A percentile compares a stretch with the other conserved stretches of the same genome.
Conservation (phyloP, 2,329 filamentous ascomycete genomes). For the Teratosphaeria destructans region DNA sequence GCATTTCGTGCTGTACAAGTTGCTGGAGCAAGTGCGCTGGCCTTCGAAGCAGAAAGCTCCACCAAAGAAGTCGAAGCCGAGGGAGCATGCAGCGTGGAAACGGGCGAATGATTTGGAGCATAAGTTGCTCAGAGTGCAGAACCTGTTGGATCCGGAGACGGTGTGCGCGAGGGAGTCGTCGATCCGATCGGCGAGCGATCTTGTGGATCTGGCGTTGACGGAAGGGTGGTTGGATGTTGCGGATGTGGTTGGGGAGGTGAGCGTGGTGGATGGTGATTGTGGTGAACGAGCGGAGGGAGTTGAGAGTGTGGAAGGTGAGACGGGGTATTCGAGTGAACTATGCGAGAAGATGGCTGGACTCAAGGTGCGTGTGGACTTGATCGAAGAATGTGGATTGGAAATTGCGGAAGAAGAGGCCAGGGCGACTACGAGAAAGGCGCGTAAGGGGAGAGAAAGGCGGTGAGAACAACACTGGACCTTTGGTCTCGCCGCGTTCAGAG, state of each 20-base stretch:
- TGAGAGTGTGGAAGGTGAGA: not conserved
- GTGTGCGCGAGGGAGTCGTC: conserved; percentile 9
- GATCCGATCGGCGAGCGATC: conserved; percentile 14
- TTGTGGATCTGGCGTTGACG: conserved; percentile 23
- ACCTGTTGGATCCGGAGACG: conserved; percentile 28
- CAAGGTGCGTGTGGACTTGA: conserved; percentile 3
- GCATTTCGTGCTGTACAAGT: conserved; percentile 48
- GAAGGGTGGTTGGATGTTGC: conserved; percentile 26
- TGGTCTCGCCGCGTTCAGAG: not conserved
- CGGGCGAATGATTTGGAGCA: conserved; percentile 29
- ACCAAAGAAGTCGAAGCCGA: conserved; percentile 7
- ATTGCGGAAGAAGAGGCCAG: conserved; percentile 2
- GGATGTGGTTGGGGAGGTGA: conserved; percentile 23
- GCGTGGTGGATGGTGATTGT: conserved; percentile 1
- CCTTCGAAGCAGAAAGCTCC: conserved; percentile 7
- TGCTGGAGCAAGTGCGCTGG: conserved; percentile 36
- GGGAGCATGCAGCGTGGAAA: conserved; percentile 17
- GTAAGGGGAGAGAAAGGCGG: not conserved
- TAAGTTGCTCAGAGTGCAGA: conserved; percentile 27
- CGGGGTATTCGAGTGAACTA: not conserved
- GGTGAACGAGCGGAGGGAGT: not conserved
- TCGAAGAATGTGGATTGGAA: conserved; percentile 5
- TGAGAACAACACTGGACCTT: not conserved
- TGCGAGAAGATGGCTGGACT: conserved; percentile 1
- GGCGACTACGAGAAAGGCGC: not conserved